Conservation (phyloP, 768 basidiomycete genomes). For the Suillus sp. region DNA sequence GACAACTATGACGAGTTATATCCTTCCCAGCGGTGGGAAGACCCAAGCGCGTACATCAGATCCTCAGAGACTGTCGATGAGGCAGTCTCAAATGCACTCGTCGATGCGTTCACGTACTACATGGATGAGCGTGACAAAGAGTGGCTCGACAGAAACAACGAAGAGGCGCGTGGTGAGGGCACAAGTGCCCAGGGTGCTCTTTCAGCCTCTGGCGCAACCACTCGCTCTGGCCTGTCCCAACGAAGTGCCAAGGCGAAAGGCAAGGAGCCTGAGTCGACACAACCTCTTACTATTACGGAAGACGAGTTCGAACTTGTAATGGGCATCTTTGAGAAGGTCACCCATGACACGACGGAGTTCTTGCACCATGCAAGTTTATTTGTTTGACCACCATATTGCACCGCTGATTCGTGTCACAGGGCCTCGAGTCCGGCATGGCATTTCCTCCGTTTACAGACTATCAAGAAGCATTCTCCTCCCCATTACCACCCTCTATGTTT, state of each 20-base stretch:
- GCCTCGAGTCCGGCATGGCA: constrained; percentile 63
- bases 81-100: constrained; percentile 55
- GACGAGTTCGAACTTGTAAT: constrained; percentile 96
- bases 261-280: constrained; percentile 73
- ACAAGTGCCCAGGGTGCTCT: constrained; percentile 76
- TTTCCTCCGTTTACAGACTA: constrained; percentile 77
- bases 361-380: constrained; percentile 74
- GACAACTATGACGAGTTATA: constrained; percentile 81
- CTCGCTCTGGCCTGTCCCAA: constrained; percentile 53
- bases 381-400: constrained; percentile 3
- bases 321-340: constrained; percentile 90
- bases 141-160: constrained; percentile 93
- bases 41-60: constrained; percentile 76
- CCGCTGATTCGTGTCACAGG: constrained; percentile 36
- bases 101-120: constrained; percentile 81
- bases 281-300: constrained; percentile 73
- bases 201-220: constrained; percentile 49
- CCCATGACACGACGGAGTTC: constrained; percentile 87
- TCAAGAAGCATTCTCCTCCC: constrained; percentile 63
- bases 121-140: constrained; percentile 97
- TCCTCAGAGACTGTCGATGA: constrained; percentile 90
- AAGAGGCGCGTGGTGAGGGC: constrained; percentile 82
- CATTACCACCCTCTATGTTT: constrained; percentile 63
- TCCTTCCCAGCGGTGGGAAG: constrained; percentile 65
- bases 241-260: constrained; percentile 80